Evolutionary conservation across 768 basidiomycete species (phyloP).

Genomic region (Podaxis sp.): DNA sequence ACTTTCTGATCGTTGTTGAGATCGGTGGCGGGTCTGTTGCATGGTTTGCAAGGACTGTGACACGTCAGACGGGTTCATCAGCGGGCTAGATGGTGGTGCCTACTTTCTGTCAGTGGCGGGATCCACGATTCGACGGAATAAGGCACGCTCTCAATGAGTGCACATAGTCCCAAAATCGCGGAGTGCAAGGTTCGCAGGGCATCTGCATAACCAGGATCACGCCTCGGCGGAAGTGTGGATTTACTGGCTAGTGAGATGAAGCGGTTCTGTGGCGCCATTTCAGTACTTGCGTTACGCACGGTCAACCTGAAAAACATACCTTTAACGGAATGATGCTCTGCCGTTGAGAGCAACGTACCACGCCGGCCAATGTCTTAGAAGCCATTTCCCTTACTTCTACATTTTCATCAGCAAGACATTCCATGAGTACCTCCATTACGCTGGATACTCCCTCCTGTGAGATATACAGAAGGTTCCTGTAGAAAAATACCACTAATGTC

Average conservation of each 20-base stretch:
- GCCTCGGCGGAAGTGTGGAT: slow-evolving; percentile 61
- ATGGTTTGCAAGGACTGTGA: slow-evolving; percentile 66
- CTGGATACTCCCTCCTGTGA: slow-evolving; percentile 60
- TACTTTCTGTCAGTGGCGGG: slow-evolving; percentile 76
- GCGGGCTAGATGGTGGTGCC: slow-evolving; percentile 15
- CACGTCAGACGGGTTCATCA: neutral
- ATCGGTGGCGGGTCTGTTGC: slow-evolving; percentile 87
- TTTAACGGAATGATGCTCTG: slow-evolving; percentile 82
- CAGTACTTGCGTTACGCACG: neutral
- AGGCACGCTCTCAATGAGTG: slow-evolving; percentile 88
- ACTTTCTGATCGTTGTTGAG: slow-evolving; percentile 83
- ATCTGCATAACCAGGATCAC: slow-evolving; percentile 68
- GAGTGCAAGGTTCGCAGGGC: slow-evolving; percentile 75
- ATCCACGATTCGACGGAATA: slow-evolving; percentile 95
- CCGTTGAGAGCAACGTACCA: slow-evolving; percentile 87
- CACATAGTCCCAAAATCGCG: slow-evolving; percentile 85
- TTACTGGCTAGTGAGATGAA: slow-evolving; percentile 63
- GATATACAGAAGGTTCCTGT: slow-evolving; percentile 79
- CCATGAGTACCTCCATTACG: slow-evolving; percentile 79
- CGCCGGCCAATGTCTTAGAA: slow-evolving; percentile 78
- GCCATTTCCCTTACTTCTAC: slow-evolving; percentile 93
- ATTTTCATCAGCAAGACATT: slow-evolving; percentile 85
- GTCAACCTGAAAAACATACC: slow-evolving; percentile 31
- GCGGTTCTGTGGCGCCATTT: slow-evolving; percentile 52
- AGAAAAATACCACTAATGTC: slow-evolving; percentile 87